Conservation (phyloP, 2,329 filamentous ascomycete species). For the Bipolaris sorokiniana region DNA sequence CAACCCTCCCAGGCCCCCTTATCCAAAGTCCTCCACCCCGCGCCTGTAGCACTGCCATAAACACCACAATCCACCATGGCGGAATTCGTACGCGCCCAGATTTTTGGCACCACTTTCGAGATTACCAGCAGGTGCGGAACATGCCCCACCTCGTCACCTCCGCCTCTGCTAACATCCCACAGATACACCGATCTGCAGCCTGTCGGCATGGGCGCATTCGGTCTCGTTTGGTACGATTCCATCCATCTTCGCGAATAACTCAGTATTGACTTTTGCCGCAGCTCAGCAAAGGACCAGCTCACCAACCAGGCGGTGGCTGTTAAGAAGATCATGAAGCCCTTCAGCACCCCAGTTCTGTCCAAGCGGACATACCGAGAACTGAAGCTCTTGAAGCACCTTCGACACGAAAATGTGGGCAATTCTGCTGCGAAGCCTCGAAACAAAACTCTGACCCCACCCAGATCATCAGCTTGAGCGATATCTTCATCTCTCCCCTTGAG, state of each 20-base stretch:
- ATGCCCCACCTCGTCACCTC: constrained; percentile 33
- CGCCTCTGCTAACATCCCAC: constrained; percentile 35
- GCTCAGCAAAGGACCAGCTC: constrained; percentile 96
- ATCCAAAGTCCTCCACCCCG: constrained; percentile 14
- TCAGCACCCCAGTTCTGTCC: constrained; percentile 97
- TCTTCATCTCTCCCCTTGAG: constrained; percentile 98
- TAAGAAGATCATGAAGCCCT: constrained; percentile 99
- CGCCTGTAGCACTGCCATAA: constrained; percentile 31
- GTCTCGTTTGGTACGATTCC: constrained; percentile 82
- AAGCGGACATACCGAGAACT: constrained; percentile 98
- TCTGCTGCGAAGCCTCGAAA: background rate
- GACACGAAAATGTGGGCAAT: constrained; percentile 85
- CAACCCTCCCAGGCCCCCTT: constrained; percentile 5
- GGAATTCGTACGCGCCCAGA: constrained; percentile 98
- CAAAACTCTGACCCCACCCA: constrained; percentile 29
- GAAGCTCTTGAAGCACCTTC: constrained; percentile 94
- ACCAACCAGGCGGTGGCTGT: constrained; percentile 96
- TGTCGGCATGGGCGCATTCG: constrained; percentile 98
- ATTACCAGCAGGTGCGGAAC: constrained; percentile 87
- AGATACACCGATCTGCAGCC: constrained; percentile 98
- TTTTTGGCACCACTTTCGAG: constrained; percentile 99
- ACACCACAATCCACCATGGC: constrained; percentile 71
- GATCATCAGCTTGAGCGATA: constrained; percentile 98
- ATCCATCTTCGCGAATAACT: constrained; percentile 5
- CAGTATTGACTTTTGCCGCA: constrained; percentile 50